These are phyloP conservation scores for Phylloporus scabripes DNA, from an alignment of 768 basidiomycete species.

Conservation along the genomic window DNA sequence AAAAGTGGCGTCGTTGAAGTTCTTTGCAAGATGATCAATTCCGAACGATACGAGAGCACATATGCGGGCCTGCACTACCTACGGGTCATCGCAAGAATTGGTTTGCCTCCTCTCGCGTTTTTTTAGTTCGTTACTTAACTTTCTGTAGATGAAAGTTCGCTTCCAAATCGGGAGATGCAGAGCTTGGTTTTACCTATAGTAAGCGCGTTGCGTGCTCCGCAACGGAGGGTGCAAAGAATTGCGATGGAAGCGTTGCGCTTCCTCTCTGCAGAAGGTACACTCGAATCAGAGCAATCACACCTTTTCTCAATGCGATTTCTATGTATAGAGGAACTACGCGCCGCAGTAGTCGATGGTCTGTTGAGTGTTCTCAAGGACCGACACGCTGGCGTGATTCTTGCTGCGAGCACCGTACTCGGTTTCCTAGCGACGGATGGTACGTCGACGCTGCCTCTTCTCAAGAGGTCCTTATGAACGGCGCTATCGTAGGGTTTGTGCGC, in stretches of 20 bases:
- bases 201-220: constrained; percentile 12
- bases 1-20: constrained; percentile 9
- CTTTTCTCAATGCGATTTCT: neutral
- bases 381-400: constrained; percentile 13
- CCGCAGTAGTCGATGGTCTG: constrained; percentile 8
- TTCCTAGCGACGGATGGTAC: constrained; percentile 13
- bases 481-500: constrained; percentile 11
- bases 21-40: constrained; percentile 14
- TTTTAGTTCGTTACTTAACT: neutral
- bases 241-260: constrained; percentile 10
- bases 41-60: constrained; percentile 1
- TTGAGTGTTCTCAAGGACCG: constrained; percentile 15
- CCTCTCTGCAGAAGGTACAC: constrained; percentile 15
- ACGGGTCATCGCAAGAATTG: constrained; percentile 15
- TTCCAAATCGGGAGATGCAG: constrained; percentile 1
- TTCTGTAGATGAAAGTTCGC: neutral
- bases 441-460: neutral
- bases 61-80: constrained; percentile 24
- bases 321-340: constrained; percentile 9
- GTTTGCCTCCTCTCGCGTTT: constrained; percentile 4
- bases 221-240: constrained; percentile 13
- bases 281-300: neutral
- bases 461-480: neutral
- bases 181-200: constrained; percentile 12
- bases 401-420: constrained; percentile 11